Conservation (phyloP, 345 rosid genomes). For the Eucalyptus decipiens region DNA sequence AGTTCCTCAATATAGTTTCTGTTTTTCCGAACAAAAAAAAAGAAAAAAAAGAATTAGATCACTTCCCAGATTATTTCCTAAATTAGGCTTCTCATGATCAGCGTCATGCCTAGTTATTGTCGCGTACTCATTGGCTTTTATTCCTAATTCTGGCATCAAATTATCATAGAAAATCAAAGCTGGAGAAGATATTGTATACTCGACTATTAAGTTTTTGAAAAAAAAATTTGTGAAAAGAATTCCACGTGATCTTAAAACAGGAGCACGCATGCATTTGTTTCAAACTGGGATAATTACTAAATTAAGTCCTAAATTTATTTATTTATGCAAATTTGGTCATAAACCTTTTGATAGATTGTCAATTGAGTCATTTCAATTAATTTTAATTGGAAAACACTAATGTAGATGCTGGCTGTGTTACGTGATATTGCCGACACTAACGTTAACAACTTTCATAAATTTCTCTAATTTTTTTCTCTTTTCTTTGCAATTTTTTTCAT, state of each 20-base stretch:
- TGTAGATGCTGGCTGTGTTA: rapidly evolving
- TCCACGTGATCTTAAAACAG: background rate
- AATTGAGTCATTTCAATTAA: rapidly evolving
- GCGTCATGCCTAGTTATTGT: background rate
- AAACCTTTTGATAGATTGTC: too few species aligned
- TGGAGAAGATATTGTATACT: background rate
- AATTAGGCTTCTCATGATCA: background rate
- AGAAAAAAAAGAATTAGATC: background rate
- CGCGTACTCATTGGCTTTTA: too few species aligned
- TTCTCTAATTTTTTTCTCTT: too few species aligned
- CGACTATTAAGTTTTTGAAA: background rate
- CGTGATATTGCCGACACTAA: rapidly evolving
- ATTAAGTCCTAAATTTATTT: too few species aligned
- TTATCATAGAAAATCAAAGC: background rate
- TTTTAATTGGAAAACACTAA: rapidly evolving
- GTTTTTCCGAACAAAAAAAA: too few species aligned
- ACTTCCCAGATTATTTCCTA: background rate
- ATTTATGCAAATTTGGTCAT: rapidly evolving
- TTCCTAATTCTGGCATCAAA: background rate
- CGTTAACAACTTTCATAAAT: rapidly evolving
- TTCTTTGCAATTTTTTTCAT: too few species aligned
- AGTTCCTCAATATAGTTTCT: too few species aligned
- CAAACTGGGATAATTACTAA: background rate
- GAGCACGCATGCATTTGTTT: background rate
- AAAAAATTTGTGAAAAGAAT: background rate